Conservation (phyloP, 768 basidiomycete species). For the Rhodotorula toruloides region DNA sequence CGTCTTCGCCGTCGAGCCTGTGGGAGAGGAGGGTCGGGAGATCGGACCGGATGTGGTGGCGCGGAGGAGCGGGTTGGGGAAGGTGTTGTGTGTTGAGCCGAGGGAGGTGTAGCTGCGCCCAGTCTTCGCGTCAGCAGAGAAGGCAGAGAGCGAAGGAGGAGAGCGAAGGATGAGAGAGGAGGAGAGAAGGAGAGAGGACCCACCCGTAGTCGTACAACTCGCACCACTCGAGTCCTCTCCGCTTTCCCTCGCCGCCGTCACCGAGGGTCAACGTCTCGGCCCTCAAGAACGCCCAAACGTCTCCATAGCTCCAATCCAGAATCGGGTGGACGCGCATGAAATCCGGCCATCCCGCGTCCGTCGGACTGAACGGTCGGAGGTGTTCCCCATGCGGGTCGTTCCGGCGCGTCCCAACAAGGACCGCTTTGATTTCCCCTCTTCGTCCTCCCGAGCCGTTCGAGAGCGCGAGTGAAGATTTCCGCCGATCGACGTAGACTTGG, state of each 20-base stretch:
- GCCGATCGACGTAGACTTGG: slow-evolving; percentile 32
- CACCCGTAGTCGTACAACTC: slow-evolving; percentile 84
- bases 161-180: not conserved
- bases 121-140: not conserved
- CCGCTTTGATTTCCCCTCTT: slow-evolving; percentile 57
- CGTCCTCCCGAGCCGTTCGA: not conserved
- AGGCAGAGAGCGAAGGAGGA: too few species aligned
- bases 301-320: slow-evolving; percentile 85
- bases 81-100: slow-evolving; percentile 90
- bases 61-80: slow-evolving; percentile 77
- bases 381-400: slow-evolving; percentile 86
- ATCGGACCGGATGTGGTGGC: not conserved
- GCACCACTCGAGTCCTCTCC: slow-evolving; percentile 66
- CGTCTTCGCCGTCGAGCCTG: too few species aligned
- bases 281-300: slow-evolving; percentile 83
- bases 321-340: slow-evolving; percentile 92
- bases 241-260: slow-evolving; percentile 46
- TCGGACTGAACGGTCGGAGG: slow-evolving; percentile 68
- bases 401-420: slow-evolving; percentile 81
- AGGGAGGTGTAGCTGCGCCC: slow-evolving; percentile 83
- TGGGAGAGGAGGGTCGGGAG: not conserved
- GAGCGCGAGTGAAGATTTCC: not conserved
- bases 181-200: slow-evolving; percentile 40
- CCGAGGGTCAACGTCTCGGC: slow-evolving; percentile 34
- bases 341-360: slow-evolving; percentile 81